Base-by-base conservation (phyloP, 345 rosid genomes). In the Mercurialis annua region DNA sequence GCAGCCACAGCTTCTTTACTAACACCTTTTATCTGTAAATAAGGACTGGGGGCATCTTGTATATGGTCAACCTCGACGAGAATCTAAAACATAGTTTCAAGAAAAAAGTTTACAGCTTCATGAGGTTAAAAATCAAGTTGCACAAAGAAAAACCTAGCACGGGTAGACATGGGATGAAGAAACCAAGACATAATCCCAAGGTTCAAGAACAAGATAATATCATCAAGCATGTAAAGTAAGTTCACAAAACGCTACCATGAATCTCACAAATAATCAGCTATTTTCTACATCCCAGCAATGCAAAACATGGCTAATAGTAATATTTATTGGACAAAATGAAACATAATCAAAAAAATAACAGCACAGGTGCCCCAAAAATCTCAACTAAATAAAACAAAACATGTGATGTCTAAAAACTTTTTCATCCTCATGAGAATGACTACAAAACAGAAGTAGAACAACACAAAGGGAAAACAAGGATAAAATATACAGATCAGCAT, bases 1-100 rank as follows among this genome's bases (percentile, higher is more conserved):
- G 90, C 88, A 17, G 86, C 86, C 56, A 95, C 99, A 48, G 90
- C 90, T 71, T 95, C 98, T 78, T 88, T 95, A 77, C 87, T 80
- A 62, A 90, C 89, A 68, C 99, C 99, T 88, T 95, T 95, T 65
- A 95, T 95, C 77, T 95, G 99, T 70, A 95, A 64, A 80, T 88
- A 95, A 21, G 98, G 90, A 75, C 82, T 79, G 20, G 90, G 81
- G 64, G 72, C 79, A 71, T 88, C 98, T 87, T 90, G 91, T 65
- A 95, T 90, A 79, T 87, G 92, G 79, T 95, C 98, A 65, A 90
- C 96, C 86, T 95, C 99, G 38, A 90, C 77, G 42, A 95, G 96
- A 74, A 95, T 85, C 97, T 90, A 47, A 59, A 75, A 62, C 64
- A 70, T 43, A 58, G 67, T 20, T 3, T 40, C 44, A 40, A 8